Evolutionary conservation across 1,139 yeast species (phyloP).

Genomic region (Ogataea hybrid): DNA sequence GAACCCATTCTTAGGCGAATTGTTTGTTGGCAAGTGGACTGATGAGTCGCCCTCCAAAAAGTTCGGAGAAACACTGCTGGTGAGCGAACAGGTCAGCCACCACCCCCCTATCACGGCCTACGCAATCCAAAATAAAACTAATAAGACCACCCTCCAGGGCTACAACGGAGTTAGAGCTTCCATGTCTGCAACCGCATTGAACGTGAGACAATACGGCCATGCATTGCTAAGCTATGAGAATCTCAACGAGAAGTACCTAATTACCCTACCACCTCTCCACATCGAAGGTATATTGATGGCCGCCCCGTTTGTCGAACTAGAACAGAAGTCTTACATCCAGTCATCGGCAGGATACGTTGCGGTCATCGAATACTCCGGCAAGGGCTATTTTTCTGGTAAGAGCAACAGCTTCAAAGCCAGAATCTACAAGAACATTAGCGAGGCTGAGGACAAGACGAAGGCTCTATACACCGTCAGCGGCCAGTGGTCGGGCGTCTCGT

Average conservation of each 20-base stretch:
- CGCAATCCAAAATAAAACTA: slow-evolving; percentile 67
- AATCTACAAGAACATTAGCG: slow-evolving; percentile 54
- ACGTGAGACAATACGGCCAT: slow-evolving; percentile 90
- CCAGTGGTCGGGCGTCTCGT: slow-evolving; percentile 86
- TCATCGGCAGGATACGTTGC: slow-evolving; percentile 76
- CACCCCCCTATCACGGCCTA: slow-evolving; percentile 97
- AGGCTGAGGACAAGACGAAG: slow-evolving; percentile 51
- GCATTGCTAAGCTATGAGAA: slow-evolving; percentile 63
- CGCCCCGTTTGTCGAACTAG: slow-evolving; percentile 81
- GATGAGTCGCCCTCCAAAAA: slow-evolving; percentile 42
- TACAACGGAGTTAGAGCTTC: slow-evolving; percentile 87
- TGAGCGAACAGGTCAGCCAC: slow-evolving; percentile 91
- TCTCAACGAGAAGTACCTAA: slow-evolving; percentile 65
- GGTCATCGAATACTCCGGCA: slow-evolving; percentile 78
- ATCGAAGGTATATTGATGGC: slow-evolving; percentile 91
- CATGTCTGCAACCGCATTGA: slow-evolving; percentile 72
- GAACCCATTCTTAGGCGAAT: slow-evolving; percentile 92
- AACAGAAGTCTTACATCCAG: slow-evolving; percentile 80
- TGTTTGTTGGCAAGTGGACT: slow-evolving; percentile 85
- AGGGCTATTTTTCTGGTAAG: slow-evolving; percentile 96
- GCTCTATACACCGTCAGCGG: slow-evolving; percentile 80
- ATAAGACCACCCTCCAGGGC: slow-evolving; percentile 73
- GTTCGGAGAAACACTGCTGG: slow-evolving; percentile 68
- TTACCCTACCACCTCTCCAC: slow-evolving; percentile 94
- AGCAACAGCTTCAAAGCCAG: slow-evolving; percentile 89